phyloP scores from a whole-genome alignment of 495 filamentous ascomycete genomes.

The Xylaria acuta region DNA sequence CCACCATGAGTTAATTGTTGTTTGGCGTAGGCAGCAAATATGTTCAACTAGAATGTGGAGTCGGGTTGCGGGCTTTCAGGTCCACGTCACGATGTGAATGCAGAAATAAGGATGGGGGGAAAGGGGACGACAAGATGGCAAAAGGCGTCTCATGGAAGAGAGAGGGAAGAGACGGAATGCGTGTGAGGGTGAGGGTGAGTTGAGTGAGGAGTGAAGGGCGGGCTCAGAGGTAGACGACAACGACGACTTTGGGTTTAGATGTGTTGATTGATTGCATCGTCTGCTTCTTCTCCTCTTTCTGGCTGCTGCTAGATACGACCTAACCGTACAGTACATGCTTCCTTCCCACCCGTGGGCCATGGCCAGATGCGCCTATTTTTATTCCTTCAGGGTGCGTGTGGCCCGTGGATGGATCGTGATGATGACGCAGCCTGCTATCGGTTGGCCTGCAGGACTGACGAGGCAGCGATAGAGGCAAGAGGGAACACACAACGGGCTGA shows the following conservation, averaged over 20 bases:
- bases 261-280: constrained; percentile 16
- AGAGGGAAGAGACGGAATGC: neutral
- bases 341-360: constrained; percentile 1
- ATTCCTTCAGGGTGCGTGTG: constrained; percentile 1
- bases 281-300: constrained; percentile 16
- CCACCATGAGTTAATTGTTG: neutral
- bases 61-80: neutral
- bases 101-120: neutral
- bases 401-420: constrained; percentile 15
- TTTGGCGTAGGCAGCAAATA: constrained; percentile 2
- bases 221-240: neutral
- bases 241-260: neutral
- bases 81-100: neutral
- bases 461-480: constrained; percentile 6
- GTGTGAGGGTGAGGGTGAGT: neutral
- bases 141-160: neutral
- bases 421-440: constrained; percentile 13
- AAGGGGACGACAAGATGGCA: neutral
- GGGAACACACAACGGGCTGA: neutral
- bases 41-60: neutral
- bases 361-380: constrained; percentile 20
- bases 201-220: neutral
- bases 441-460: constrained; percentile 15
- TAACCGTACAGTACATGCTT: constrained; percentile 13
- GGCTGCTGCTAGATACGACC: constrained; percentile 19